Conservation (phyloP, 805 yeast genomes). For the Spathaspora arborariae region DNA sequence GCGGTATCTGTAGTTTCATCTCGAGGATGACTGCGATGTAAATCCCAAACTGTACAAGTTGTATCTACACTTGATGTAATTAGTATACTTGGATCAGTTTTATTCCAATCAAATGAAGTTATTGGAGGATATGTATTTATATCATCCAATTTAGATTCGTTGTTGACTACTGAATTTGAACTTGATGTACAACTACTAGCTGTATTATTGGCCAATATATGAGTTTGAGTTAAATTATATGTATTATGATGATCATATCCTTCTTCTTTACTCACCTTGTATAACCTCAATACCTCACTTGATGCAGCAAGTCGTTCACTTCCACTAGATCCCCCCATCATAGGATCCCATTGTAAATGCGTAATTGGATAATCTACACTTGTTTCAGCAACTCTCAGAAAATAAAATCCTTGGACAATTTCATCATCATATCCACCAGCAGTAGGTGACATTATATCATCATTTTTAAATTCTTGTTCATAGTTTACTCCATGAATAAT, state of each 20-base stretch:
- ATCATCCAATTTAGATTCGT: conserved; percentile 26
- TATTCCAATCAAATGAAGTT: conserved; percentile 93
- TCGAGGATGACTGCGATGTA: conserved; percentile 30
- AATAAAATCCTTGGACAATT: conserved; percentile 33
- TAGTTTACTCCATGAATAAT: conserved; percentile 34
- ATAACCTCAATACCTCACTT: conserved; percentile 67
- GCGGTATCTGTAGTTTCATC: conserved; percentile 39
- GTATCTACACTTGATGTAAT: conserved; percentile 92
- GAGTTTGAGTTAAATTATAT: conserved; percentile 37
- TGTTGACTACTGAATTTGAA: not conserved
- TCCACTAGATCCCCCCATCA: conserved; percentile 29
- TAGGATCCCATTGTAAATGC: conserved; percentile 68
- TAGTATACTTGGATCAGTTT: conserved; percentile 59
- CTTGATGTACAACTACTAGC: conserved; percentile 15
- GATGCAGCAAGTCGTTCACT: conserved; percentile 58
- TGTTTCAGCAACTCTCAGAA: conserved; percentile 48
- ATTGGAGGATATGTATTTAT: conserved; percentile 72
- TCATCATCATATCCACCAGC: conserved; percentile 2
- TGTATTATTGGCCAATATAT: conserved; percentile 36
- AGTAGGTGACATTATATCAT: conserved; percentile 10
- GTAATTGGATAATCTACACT: conserved; percentile 68
- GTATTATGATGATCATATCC: conserved; percentile 25
- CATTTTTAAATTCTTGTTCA: conserved; percentile 19
- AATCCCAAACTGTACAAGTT: conserved; percentile 96
- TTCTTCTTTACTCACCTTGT: conserved; percentile 49